These are phyloP conservation scores for Thamnidium elegans DNA, from an alignment of 192 early-diverging fungal species.

Conservation along the genomic window DNA sequence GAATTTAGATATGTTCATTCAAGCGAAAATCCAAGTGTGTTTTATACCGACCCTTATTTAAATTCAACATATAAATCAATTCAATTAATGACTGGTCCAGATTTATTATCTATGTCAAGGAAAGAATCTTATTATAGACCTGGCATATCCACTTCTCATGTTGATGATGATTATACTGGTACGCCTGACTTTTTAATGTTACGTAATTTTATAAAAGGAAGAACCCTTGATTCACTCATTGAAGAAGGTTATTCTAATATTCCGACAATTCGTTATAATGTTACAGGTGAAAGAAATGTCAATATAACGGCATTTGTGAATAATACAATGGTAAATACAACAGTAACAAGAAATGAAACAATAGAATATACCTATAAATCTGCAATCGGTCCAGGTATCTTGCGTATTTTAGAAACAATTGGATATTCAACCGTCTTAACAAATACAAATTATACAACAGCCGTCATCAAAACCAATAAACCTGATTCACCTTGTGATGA, in stretches of 20 bases:
- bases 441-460: conserved; percentile 20
- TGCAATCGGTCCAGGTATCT: conserved; percentile 36
- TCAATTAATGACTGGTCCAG: conserved; percentile 16
- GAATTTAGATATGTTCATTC: conserved; percentile 6
- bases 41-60: conserved; percentile 16
- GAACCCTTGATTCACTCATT: conserved; percentile 19
- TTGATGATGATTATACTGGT: conserved; percentile 25
- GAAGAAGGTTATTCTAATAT: conserved; percentile 11
- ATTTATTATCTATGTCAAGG: conserved; percentile 3
- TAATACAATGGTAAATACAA: background rate
- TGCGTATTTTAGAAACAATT: conserved; percentile 33
- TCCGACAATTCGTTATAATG: conserved; percentile 16
- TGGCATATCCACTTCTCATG: conserved; percentile 31
- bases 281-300: background rate
- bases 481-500: conserved; percentile 20
- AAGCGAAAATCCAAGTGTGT: conserved; percentile 3
- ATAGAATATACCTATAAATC: conserved; percentile 17
- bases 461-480: background rate
- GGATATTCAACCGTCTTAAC: conserved; percentile 34
- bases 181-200: conserved; percentile 35
- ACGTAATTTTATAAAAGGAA: conserved; percentile 8
- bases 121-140: conserved; percentile 17
- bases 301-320: conserved; percentile 11
- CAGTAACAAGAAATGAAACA: background rate
- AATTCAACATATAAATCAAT: conserved; percentile 21